Conservation (phyloP, 2,329 filamentous ascomycete species). For the Arthroderma sp. region DNA sequence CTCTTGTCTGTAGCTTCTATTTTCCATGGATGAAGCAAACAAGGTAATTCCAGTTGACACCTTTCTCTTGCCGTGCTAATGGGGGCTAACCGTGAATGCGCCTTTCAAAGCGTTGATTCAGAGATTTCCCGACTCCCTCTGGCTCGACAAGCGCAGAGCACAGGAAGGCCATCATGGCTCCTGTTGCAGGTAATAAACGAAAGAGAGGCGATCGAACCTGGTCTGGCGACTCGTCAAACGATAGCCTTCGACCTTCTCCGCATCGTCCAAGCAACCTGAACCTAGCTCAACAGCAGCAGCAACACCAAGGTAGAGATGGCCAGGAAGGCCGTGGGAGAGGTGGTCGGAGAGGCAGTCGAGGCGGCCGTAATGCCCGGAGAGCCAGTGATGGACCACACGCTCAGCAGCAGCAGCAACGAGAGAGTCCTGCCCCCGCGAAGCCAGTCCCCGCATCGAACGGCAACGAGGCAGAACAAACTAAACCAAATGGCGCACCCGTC, state of each 20-base stretch:
- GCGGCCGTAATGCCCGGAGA: slow-evolving; percentile 28
- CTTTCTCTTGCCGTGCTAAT: background rate
- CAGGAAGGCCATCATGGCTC: slow-evolving; percentile 37
- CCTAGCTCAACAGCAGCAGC: slow-evolving; percentile 42
- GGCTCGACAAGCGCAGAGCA: background rate
- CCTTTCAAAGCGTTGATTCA: background rate
- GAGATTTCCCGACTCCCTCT: background rate
- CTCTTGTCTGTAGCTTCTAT: background rate
- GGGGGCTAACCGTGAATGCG: background rate
- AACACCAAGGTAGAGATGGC: slow-evolving; percentile 27
- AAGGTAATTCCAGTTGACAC: background rate
- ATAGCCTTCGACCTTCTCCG: slow-evolving; percentile 34
- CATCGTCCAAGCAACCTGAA: slow-evolving; percentile 38
- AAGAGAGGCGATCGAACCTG: slow-evolving; percentile 40
- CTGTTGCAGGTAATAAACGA: slow-evolving; percentile 41
- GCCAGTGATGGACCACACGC: slow-evolving; percentile 28
- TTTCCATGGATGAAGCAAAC: background rate
- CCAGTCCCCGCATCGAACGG: slow-evolving; percentile 23
- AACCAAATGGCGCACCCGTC: slow-evolving; percentile 21
- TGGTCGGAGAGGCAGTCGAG: slow-evolving; percentile 29
- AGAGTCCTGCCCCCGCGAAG: slow-evolving; percentile 17
- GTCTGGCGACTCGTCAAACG: slow-evolving; percentile 32
- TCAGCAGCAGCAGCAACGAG: slow-evolving; percentile 16
- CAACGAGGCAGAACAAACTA: slow-evolving; percentile 21
- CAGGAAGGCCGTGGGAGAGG: slow-evolving; percentile 29